Evolutionary conservation across 2,329 filamentous ascomycete species (phyloP).

Genomic region (Arachnopeziza araneosa): DNA sequence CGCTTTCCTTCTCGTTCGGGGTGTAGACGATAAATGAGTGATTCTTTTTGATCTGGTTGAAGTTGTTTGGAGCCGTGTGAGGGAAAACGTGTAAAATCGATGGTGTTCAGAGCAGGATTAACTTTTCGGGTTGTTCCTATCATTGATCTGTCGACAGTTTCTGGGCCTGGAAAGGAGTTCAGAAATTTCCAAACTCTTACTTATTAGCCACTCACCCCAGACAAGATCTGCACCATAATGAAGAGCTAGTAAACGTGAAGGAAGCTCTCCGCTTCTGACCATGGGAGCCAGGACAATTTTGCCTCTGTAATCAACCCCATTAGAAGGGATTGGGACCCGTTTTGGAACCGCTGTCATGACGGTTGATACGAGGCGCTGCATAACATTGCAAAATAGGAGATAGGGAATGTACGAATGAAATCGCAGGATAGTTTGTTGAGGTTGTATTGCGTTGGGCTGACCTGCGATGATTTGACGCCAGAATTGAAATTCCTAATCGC

Average conservation of each 20-base stretch:
- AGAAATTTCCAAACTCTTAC: slow-evolving; percentile 1
- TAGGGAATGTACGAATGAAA: background rate
- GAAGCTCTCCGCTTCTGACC: slow-evolving; percentile 95
- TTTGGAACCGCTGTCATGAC: slow-evolving; percentile 56
- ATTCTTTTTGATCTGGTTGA: slow-evolving; percentile 49
- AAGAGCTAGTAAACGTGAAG: slow-evolving; percentile 79
- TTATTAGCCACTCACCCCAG: slow-evolving; percentile 59
- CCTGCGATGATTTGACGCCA: background rate
- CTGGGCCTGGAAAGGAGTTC: slow-evolving; percentile 56
- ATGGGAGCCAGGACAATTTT: slow-evolving; percentile 95
- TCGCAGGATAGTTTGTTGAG: background rate
- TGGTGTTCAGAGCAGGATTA: slow-evolving; percentile 69
- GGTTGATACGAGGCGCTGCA: slow-evolving; percentile 37
- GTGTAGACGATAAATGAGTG: slow-evolving; percentile 78
- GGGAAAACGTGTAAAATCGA: slow-evolving; percentile 77
- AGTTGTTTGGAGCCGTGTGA: slow-evolving; percentile 62
- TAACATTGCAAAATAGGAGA: slow-evolving; percentile 21
- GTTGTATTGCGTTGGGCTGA: background rate
- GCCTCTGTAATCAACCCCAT: slow-evolving; percentile 88
- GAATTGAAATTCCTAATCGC: background rate
- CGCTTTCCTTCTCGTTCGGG: slow-evolving; percentile 67
- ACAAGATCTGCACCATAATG: slow-evolving; percentile 96
- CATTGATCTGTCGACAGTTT: slow-evolving; percentile 87
- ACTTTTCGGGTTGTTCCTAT: slow-evolving; percentile 77
- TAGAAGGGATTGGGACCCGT: slow-evolving; percentile 75